Conservation (phyloP, 2,329 filamentous ascomycete species). For the Mycocentrospora acerina region DNA sequence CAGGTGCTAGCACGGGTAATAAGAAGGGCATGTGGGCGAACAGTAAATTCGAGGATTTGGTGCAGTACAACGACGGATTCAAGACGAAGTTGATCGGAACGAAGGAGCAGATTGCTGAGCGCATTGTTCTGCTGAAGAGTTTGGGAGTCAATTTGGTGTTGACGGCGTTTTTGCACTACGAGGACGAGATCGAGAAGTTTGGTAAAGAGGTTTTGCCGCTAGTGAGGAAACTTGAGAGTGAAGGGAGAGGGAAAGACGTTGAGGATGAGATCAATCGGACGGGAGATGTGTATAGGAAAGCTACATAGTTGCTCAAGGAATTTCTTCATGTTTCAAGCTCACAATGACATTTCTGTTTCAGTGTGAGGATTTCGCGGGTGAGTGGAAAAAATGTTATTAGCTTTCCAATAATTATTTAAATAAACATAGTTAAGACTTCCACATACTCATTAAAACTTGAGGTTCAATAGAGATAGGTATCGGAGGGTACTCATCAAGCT, state of each 20-base stretch:
- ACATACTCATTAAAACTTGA: too few relatives aligned
- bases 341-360: too few relatives aligned
- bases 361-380: too few relatives aligned
- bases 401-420: too few relatives aligned
- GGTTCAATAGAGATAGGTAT: too few relatives aligned
- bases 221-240: conserved; percentile 50
- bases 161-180: conserved; percentile 55
- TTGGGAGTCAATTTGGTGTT: conserved; percentile 49
- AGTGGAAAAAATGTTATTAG: too few relatives aligned
- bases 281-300: conserved; percentile 51
- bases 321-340: too few relatives aligned
- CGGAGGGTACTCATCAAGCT: too few relatives aligned
- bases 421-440: too few relatives aligned
- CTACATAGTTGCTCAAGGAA: too few relatives aligned
- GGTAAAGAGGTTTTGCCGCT: conserved; percentile 51
- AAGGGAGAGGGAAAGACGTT: conserved; percentile 51
- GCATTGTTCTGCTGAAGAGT: conserved; percentile 52
- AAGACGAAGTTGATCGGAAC: conserved; percentile 58
- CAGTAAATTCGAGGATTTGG: conserved; percentile 54
- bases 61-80: conserved; percentile 59
- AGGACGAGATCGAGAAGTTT: conserved; percentile 55
- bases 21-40: conserved; percentile 58
- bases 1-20: conserved; percentile 49
- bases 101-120: conserved; percentile 54
- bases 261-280: conserved; percentile 51